These are phyloP conservation scores for Citrullus amarus DNA, from an alignment of 306 rosid genomes.

Conservation along the genomic window DNA sequence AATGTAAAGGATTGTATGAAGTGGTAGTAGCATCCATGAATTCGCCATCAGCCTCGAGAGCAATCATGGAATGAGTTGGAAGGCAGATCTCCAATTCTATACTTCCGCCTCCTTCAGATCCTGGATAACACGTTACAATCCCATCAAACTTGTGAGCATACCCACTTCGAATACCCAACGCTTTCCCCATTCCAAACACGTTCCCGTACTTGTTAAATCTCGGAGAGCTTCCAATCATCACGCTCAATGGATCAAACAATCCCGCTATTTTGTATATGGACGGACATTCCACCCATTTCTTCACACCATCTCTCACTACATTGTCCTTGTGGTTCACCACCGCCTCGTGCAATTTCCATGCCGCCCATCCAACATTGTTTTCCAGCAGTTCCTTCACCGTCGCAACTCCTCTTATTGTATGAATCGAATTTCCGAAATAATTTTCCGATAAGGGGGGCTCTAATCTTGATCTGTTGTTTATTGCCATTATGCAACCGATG, in stretches of 20 bases:
- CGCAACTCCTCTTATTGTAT: background rate
- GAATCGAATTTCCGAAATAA: slow-evolving; percentile 39
- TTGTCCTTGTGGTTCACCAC: slow-evolving; percentile 19
- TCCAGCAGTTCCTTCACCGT: slow-evolving; percentile 26
- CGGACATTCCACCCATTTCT: slow-evolving; percentile 32
- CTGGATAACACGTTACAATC: slow-evolving; percentile 27
- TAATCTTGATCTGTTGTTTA: slow-evolving; percentile 34
- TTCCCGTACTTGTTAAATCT: slow-evolving; percentile 49
- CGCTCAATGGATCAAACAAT: slow-evolving; percentile 9
- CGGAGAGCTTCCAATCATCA: slow-evolving; percentile 47
- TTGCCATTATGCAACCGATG: slow-evolving; percentile 14
- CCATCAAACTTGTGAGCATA: slow-evolving; percentile 40
- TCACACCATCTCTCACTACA: background rate
- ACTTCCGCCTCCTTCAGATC: slow-evolving; percentile 40
- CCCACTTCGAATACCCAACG: slow-evolving; percentile 37
- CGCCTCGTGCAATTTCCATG: slow-evolving; percentile 35
- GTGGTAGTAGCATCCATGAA: slow-evolving; percentile 32
- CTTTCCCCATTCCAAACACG: slow-evolving; percentile 73
- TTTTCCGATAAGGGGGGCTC: slow-evolving; percentile 29
- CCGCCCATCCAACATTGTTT: slow-evolving; percentile 43
- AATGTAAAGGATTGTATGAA: background rate
- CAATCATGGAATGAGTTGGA: slow-evolving; percentile 21
- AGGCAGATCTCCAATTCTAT: slow-evolving; percentile 50
- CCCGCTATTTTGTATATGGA: background rate
- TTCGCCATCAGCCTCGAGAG: slow-evolving; percentile 33